Evolutionary conservation across 2,329 filamentous ascomycete genomes (phyloP).

Genomic region (Lecanicillium sp.): DNA sequence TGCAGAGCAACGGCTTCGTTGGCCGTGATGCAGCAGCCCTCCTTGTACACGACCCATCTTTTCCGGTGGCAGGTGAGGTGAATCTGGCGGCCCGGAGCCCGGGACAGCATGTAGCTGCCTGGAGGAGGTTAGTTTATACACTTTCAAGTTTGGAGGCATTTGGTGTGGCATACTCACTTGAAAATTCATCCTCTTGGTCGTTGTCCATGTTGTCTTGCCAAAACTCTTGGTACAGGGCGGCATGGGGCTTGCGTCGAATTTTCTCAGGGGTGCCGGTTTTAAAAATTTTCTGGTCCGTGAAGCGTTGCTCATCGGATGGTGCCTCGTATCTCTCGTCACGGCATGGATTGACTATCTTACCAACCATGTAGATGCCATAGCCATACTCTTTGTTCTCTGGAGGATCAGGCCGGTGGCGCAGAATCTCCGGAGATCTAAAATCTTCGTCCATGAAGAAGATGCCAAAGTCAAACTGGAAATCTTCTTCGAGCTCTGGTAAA

Average conservation of each 20-base stretch:
- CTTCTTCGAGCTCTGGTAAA: slow-evolving; percentile 1
- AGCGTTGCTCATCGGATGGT: background rate
- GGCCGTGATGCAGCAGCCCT: slow-evolving; percentile 1
- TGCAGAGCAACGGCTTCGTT: slow-evolving; percentile 8
- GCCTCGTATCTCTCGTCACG: slow-evolving; percentile 6
- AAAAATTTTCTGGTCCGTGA: slow-evolving; percentile 2
- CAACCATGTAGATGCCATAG: background rate
- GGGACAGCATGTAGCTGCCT: slow-evolving; percentile 10
- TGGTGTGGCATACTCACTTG: too few relatives aligned
- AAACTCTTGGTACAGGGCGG: slow-evolving; percentile 7
- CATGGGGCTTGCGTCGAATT: background rate
- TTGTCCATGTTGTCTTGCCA: slow-evolving; percentile 8
- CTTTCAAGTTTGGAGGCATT: too few relatives aligned
- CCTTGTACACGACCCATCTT: slow-evolving; percentile 10
- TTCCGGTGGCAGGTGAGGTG: slow-evolving; percentile 8
- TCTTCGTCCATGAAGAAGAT: slow-evolving; percentile 11
- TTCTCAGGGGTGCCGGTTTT: slow-evolving; percentile 4
- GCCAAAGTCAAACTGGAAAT: slow-evolving; percentile 4
- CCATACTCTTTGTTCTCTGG: background rate
- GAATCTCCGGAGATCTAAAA: background rate
- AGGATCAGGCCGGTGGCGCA: slow-evolving; percentile 1
- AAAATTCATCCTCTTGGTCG: slow-evolving; percentile 5
- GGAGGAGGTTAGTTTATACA: too few relatives aligned
- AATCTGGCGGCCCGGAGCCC: slow-evolving; percentile 4
- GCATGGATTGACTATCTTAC: background rate